phyloP scores from a whole-genome alignment of 345 rosid species.

The Pistacia integerrima region DNA sequence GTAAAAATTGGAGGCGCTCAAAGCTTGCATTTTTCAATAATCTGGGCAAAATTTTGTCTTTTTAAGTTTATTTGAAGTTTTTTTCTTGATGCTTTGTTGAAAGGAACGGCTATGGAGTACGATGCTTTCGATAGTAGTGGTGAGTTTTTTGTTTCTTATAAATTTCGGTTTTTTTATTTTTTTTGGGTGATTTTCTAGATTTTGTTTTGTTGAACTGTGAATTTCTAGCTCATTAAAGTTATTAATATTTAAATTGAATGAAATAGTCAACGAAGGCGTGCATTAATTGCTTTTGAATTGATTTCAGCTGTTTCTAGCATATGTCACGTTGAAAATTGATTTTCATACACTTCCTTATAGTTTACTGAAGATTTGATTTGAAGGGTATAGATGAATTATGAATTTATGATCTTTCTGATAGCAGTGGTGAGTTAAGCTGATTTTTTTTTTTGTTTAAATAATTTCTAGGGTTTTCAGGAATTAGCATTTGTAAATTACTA shows the following conservation, averaged over 20 bases:
- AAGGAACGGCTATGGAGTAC: slow-evolving; percentile 48
- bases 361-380: slow-evolving; percentile 14
- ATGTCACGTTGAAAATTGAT: slow-evolving; percentile 7
- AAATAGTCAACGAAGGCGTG: background rate
- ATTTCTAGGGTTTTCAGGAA: background rate
- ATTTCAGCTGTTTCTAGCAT: slow-evolving; percentile 26
- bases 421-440: slow-evolving; percentile 40
- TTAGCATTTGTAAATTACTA: background rate
- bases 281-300: slow-evolving; percentile 12
- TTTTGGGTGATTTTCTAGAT: slow-evolving; percentile 1
- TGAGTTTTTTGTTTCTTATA: slow-evolving; percentile 28
- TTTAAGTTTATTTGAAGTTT: slow-evolving; percentile 6
- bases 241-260: background rate
- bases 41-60: background rate
- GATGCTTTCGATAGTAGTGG: slow-evolving; percentile 75
- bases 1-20: background rate
- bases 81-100: background rate
- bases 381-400: slow-evolving; percentile 34
- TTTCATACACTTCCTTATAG: background rate
- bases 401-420: slow-evolving; percentile 40
- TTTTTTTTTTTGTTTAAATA: background rate
- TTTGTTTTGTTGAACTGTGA: background rate
- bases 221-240: background rate
- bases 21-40: background rate
- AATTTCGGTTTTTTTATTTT: background rate